Conservation (phyloP, 306 rosid species). For the Casuarina glauca region DNA sequence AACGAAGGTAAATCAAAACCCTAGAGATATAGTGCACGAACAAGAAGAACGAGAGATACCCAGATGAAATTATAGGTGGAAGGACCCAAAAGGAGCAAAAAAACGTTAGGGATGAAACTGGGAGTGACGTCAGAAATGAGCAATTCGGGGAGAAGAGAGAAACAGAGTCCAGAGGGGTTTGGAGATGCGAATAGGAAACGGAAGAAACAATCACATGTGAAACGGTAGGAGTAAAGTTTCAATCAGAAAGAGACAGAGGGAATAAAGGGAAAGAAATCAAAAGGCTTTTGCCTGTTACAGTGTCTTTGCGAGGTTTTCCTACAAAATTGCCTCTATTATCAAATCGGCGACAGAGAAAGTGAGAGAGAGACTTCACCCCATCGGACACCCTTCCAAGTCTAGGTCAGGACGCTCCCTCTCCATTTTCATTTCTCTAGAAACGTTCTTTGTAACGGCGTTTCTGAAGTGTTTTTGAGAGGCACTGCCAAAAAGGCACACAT, state of each 20-base stretch:
- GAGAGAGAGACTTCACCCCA: not conserved
- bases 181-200: constrained; percentile 6
- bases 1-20: constrained; percentile 1
- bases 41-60: not conserved
- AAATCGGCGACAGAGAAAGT: not conserved
- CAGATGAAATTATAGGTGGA: constrained; percentile 17
- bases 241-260: constrained; percentile 39
- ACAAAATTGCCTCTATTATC: constrained; percentile 1
- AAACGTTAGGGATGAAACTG: not conserved
- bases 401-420: not conserved
- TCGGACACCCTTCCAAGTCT: not conserved
- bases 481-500: too few species aligned
- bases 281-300: constrained; percentile 20
- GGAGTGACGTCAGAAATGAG: constrained; percentile 12
- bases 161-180: not conserved
- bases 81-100: not conserved
- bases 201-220: constrained; percentile 24
- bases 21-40: constrained; percentile 15
- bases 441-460: too few species aligned
- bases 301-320: constrained; percentile 13
- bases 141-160: constrained; percentile 1
- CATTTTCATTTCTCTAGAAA: too few species aligned
- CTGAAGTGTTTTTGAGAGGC: too few species aligned
- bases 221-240: constrained; percentile 36
- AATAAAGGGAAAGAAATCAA: constrained; percentile 26